These are phyloP conservation scores for Spirogloea muscicola DNA, from an alignment of 139 green algal species.

Conservation along the genomic window DNA sequence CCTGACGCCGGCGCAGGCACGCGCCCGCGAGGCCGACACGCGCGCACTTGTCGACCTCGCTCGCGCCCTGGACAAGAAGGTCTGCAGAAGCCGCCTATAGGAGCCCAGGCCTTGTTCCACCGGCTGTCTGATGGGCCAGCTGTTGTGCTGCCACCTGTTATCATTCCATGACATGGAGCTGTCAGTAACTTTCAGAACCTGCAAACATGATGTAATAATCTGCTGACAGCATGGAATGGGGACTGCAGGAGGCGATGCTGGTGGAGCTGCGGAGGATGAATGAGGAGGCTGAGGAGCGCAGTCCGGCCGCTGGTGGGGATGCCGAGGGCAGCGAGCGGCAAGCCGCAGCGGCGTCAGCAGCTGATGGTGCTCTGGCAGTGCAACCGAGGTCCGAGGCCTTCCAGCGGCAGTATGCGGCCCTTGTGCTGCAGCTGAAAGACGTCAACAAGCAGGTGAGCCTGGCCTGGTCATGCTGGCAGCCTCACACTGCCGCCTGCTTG, in stretches of 20 bases:
- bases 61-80: conserved; percentile 37
- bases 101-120: neutral
- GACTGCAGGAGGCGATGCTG: conserved; percentile 27
- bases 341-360: neutral
- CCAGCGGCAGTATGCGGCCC: conserved; percentile 22
- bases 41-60: conserved; percentile 16
- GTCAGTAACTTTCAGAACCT: neutral
- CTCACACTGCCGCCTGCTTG: neutral
- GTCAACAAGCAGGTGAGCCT: conserved; percentile 43
- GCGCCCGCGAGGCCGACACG: conserved; percentile 5
- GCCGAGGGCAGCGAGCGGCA: too few relatives aligned
- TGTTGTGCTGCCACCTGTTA: neutral
- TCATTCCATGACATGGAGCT: neutral
- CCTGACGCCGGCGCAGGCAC: too few relatives aligned
- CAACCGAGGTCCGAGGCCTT: neutral
- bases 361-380: neutral
- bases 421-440: conserved; percentile 31
- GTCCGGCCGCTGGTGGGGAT: neutral
- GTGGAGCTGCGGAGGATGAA: conserved; percentile 19
- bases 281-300: conserved; percentile 5
- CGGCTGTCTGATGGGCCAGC: neutral
- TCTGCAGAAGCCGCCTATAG: neutral
- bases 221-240: neutral
- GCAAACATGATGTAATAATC: neutral
- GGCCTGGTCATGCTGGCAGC: neutral